These are phyloP conservation scores for Sarocladium strictum DNA, from an alignment of 2,329 filamentous ascomycete genomes.

Conservation along the genomic window DNA sequence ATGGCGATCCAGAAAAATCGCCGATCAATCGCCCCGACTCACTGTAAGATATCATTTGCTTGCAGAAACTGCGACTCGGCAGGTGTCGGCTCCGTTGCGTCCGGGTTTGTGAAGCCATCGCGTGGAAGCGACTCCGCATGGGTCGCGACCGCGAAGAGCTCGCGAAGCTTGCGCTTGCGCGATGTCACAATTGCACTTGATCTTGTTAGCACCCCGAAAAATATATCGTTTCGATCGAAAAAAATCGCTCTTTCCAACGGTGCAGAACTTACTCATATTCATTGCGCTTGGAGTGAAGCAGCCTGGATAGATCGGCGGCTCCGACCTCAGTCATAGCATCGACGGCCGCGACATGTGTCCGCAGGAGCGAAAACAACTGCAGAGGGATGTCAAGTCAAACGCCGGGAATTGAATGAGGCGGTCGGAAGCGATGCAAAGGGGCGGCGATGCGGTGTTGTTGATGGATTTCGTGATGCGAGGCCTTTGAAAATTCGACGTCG, in stretches of 20 bases:
- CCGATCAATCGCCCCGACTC: constrained; percentile 28
- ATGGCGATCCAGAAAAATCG: constrained; percentile 13
- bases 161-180: constrained; percentile 85
- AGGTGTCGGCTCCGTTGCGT: constrained; percentile 46
- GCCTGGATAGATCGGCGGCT: constrained; percentile 58
- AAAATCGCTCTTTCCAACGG: constrained; percentile 40
- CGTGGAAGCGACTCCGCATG: constrained; percentile 57
- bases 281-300: constrained; percentile 59
- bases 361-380: constrained; percentile 53
- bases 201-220: constrained; percentile 37
- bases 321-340: constrained; percentile 69
- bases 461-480: constrained; percentile 21
- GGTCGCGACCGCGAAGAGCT: constrained; percentile 77
- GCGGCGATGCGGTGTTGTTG: constrained; percentile 10
- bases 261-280: constrained; percentile 50
- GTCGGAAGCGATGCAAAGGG: constrained; percentile 26
- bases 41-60: constrained; percentile 54
- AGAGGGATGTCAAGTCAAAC: constrained; percentile 13
- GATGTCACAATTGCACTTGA: constrained; percentile 67
- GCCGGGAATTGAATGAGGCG: constrained; percentile 14
- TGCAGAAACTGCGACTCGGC: constrained; percentile 52
- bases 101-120: constrained; percentile 48
- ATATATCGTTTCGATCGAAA: constrained; percentile 42
- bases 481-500: constrained; percentile 11
- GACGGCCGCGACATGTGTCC: constrained; percentile 63